Percentiles rank a stretch among this genome's conserved stretches.
These are phyloP conservation scores for Sutorius eximius DNA, from an alignment of 1,284 basidiomycete genomes.

Conservation along the genomic window DNA sequence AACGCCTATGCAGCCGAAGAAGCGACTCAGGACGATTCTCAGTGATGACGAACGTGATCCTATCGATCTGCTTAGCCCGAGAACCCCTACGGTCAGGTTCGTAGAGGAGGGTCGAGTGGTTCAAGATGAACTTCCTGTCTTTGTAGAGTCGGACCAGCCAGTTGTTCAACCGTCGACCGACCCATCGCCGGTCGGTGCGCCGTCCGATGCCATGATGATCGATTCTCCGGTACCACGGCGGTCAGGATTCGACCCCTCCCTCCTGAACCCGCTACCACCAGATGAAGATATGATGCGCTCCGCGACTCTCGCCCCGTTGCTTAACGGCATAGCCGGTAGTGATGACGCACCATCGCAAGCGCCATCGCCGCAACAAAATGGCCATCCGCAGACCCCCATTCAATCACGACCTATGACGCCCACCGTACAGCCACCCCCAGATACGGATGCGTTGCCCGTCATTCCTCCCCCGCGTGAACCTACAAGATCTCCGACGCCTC, in stretches of 20 bases:
- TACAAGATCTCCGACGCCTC: conserved; percentile 59
- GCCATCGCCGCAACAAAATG: conserved; percentile 14
- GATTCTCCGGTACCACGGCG: conserved; percentile 30
- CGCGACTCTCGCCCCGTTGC: conserved; percentile 23
- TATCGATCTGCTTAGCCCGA: conserved; percentile 41
- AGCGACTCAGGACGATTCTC: conserved; percentile 47
- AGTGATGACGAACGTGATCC: conserved; percentile 49
- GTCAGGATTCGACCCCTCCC: conserved; percentile 52
- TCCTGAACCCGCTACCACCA: conserved; percentile 55
- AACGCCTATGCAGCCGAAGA: conserved; percentile 48
- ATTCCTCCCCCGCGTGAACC: conserved; percentile 38
- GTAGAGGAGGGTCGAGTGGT: conserved; percentile 29
- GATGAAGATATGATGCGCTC: conserved; percentile 32
- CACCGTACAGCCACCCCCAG: conserved; percentile 8
- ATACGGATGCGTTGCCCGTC: conserved; percentile 18
- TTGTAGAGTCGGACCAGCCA: conserved; percentile 2
- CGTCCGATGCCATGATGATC: conserved; percentile 36
- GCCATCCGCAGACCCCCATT: conserved; percentile 17
- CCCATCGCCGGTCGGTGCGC: background rate
- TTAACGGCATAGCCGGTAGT: conserved; percentile 21
- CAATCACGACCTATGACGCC: conserved; percentile 8
- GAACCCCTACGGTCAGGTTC: conserved; percentile 45
- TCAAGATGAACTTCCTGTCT: conserved; percentile 21
- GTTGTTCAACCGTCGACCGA: background rate
- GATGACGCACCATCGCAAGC: background rate